These are phyloP conservation scores for Verticillium nubilum DNA, from an alignment of 2,329 filamentous ascomycete species.

Conservation along the genomic window DNA sequence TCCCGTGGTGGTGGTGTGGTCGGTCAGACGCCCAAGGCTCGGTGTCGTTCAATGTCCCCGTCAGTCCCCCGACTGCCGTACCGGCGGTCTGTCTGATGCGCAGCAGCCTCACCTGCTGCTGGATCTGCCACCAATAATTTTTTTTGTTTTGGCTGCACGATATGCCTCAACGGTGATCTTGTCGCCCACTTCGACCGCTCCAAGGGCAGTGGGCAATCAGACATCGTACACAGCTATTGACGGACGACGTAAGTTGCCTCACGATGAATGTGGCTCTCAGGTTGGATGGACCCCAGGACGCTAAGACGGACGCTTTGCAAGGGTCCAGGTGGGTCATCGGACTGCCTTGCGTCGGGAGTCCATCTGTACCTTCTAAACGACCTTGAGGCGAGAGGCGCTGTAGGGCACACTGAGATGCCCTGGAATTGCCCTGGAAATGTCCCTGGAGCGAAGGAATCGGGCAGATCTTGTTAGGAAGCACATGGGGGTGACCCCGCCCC, in stretches of 20 bases:
- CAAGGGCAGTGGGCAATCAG: neutral
- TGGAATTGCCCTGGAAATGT: neutral
- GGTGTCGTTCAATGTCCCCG: neutral
- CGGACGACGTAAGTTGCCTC: neutral
- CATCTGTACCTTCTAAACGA: neutral
- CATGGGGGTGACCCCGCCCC: neutral
- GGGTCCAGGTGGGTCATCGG: neutral
- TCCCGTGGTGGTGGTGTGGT: too few relatives aligned
- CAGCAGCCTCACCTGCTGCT: neutral
- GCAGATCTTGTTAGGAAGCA: neutral
- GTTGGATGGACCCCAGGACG: neutral
- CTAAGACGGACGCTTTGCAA: neutral
- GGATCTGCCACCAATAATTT: neutral
- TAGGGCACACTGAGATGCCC: neutral
- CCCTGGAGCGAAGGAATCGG: too few relatives aligned
- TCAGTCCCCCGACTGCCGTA: neutral
- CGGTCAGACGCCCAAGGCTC: too few relatives aligned
- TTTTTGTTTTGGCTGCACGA: neutral
- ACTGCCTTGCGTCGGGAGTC: neutral
- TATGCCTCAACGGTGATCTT: neutral
- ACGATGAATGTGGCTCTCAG: neutral
- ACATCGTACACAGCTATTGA: neutral
- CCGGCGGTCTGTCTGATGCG: neutral
- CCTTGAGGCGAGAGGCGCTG: neutral
- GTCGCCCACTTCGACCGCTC: neutral